Base-by-base conservation (phyloP, 169 alveolate species). In the Plasmodium cynomolgi region DNA sequence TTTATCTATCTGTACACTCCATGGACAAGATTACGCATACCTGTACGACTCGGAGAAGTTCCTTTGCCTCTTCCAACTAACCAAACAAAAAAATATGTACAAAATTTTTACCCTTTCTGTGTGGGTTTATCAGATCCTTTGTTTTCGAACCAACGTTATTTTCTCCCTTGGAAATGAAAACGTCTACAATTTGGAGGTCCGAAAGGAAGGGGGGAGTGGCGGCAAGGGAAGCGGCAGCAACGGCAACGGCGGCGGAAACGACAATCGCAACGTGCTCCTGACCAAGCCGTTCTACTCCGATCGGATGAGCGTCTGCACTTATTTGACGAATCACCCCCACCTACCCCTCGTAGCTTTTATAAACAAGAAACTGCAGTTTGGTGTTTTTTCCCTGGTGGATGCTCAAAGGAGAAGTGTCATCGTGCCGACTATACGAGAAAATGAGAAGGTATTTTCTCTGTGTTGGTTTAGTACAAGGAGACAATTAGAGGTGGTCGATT, bases 131-230 rank as follows among this genome's bases (percentile, higher is more conserved):
- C 72, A 90, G 9, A 90, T 90, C 1, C 73, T 90, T 26, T 90
- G 91, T 6, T 34, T 68, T 80, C 37, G 73, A 26, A 77, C 39
- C 33, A 62, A 80, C 26, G 50, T 90, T 11, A 26, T 90, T 6
- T 90, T 90, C 37, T 90, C 94, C 33, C 47, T 90, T 41, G 94
- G 94, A 17, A 90, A 90, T 90, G 91, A 90, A 39, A 90, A 90
- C 33, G 47, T 90, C 33, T 80, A 80, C 77, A 62, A 56, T 62
- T 39, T 90, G 50, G 68, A 44, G 17, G 44, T 68, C 33, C 58
- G 56, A 34, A 80, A 26, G 7, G 34, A 58, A 29, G 56, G 79
- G 54, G 68, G 15, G 9, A 37, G 44, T n/a, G n/a, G 62, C 17
- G 54, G 17, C 54, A 2, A 9, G 15, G 15, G 15, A 3, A 41